Percentiles rank a stretch among this genome's conserved stretches.
These are phyloP conservation scores for Rehmannia glutinosa DNA, from an alignment of 257 asterid genomes.

Conservation along the genomic window DNA sequence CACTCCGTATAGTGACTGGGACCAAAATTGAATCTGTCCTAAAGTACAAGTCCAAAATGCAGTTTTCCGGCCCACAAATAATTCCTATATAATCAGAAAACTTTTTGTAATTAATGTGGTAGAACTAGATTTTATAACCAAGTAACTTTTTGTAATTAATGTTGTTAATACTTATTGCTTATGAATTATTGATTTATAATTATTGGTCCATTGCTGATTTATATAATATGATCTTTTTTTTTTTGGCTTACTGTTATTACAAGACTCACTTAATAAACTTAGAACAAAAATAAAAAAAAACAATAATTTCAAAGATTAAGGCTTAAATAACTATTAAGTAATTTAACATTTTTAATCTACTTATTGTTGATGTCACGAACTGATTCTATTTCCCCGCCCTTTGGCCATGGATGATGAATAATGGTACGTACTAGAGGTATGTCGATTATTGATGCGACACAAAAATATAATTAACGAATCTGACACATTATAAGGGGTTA, in stretches of 20 bases:
- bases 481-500: too few relatives aligned
- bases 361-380: not conserved
- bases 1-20: not conserved
- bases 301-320: not conserved
- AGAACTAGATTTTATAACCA: too few relatives aligned
- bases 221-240: not conserved
- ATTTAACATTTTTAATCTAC: not conserved
- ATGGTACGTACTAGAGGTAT: slow-evolving; percentile 2
- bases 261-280: not conserved
- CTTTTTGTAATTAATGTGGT: too few relatives aligned
- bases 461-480: too few relatives aligned
- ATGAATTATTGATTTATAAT: too few relatives aligned
- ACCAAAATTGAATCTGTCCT: not conserved
- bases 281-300: not conserved
- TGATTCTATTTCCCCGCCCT: slow-evolving; percentile 8
- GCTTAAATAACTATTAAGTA: not conserved
- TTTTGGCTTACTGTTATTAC: too few relatives aligned
- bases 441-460: too few relatives aligned
- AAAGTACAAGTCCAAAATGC: not conserved
- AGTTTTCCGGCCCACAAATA: not conserved
- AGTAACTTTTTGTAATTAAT: not conserved
- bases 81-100: not conserved
- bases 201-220: not conserved
- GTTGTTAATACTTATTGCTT: too few relatives aligned
- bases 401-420: not conserved